These are phyloP conservation scores for Amaranthus palmeri DNA, from an alignment of 148 eudicot genomes.

Conservation along the genomic window DNA sequence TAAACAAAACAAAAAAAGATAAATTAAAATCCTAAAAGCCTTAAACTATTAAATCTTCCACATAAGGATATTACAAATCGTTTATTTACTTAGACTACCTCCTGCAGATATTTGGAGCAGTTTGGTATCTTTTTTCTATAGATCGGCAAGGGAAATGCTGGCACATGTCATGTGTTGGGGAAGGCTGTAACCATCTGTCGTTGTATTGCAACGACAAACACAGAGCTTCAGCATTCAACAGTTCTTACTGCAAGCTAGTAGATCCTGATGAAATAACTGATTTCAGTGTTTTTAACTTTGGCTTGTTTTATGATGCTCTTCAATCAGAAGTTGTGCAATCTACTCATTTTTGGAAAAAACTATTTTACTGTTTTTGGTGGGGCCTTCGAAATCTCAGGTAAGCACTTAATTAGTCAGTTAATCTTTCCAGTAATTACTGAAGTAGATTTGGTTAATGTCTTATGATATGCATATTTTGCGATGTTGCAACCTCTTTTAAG, in stretches of 20 bases:
- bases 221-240: not conserved
- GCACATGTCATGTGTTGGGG: conserved; percentile 39
- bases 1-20: too few species aligned
- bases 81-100: not conserved
- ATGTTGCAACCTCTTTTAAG: not conserved
- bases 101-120: conserved; percentile 65
- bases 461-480: not conserved
- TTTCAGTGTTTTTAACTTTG: conserved; percentile 50
- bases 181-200: conserved; percentile 21
- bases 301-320: conserved; percentile 65
- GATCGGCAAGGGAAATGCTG: conserved; percentile 61
- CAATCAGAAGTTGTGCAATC: conserved; percentile 42
- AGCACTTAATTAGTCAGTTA: not conserved
- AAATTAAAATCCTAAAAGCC: not conserved
- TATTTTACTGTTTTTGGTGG: conserved; percentile 90
- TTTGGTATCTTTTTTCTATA: conserved; percentile 72
- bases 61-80: not conserved
- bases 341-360: conserved; percentile 44
- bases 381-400: conserved; percentile 79
- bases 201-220: conserved; percentile 34
- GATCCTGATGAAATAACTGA: conserved; percentile 28
- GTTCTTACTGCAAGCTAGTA: conserved; percentile 34
- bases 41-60: not conserved
- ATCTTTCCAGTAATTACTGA: not conserved
- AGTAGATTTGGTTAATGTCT: not conserved